These are phyloP conservation scores for Septoria petroselini DNA, from an alignment of 2,329 filamentous ascomycete species.

Conservation along the genomic window DNA sequence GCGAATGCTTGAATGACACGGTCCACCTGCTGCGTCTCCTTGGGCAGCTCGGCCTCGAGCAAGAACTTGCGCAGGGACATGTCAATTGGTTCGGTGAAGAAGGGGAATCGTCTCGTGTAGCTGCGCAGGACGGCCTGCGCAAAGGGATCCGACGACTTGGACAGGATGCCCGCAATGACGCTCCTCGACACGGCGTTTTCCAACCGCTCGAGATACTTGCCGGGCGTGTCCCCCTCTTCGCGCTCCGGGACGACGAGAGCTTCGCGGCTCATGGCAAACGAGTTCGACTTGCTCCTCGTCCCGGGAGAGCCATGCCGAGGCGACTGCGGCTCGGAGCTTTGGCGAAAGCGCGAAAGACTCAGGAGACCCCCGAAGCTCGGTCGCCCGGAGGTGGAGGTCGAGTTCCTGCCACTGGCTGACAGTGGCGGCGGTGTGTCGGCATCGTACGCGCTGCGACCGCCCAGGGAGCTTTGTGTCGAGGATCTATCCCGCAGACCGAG, in stretches of 20 bases:
- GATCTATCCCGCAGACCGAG: conserved; percentile 70
- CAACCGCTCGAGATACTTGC: conserved; percentile 79
- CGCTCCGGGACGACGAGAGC: conserved; percentile 69
- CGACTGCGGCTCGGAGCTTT: conserved; percentile 70
- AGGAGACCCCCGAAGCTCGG: conserved; percentile 92
- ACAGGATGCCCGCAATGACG: conserved; percentile 78
- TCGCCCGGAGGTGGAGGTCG: conserved; percentile 77
- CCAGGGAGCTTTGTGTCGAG: conserved; percentile 80
- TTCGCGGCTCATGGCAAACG: conserved; percentile 72
- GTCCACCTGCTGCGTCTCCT: conserved; percentile 97
- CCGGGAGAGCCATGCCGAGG: conserved; percentile 69
- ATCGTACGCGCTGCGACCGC: conserved; percentile 66
- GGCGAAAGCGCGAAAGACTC: conserved; percentile 70
- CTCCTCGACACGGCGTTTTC: conserved; percentile 78
- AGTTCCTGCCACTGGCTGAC: conserved; percentile 61
- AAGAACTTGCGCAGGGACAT: conserved; percentile 94
- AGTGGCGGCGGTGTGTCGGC: conserved; percentile 63
- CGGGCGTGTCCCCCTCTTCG: conserved; percentile 82
- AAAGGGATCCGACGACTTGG: conserved; percentile 82
- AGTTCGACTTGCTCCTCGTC: conserved; percentile 77
- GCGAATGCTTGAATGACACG: conserved; percentile 90
- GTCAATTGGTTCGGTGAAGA: conserved; percentile 96
- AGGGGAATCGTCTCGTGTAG: conserved; percentile 91
- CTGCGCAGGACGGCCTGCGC: conserved; percentile 79
- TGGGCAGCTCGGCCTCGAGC: conserved; percentile 93